A percentile compares a stretch with the other conserved stretches of the same genome.
Conservation (phyloP, 495 filamentous ascomycete species). For the Aspergillus nidulans region DNA sequence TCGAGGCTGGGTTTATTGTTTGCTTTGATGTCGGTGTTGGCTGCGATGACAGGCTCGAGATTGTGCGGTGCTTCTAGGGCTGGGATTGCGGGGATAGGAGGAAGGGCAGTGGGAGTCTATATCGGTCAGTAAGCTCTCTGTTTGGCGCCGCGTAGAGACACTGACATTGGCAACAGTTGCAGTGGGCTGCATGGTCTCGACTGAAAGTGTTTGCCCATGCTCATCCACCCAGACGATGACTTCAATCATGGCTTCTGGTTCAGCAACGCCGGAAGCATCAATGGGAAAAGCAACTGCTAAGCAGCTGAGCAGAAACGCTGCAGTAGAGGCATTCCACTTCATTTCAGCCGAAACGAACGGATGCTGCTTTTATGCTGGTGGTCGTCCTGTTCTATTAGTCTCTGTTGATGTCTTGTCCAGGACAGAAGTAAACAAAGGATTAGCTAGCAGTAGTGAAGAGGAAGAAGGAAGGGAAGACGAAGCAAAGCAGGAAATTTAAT, state of each 20-base stretch:
- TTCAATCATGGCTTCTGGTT: conserved; percentile 26
- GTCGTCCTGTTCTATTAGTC: neutral
- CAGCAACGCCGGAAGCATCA: conserved; percentile 4
- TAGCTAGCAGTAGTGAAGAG: neutral
- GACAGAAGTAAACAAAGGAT: neutral
- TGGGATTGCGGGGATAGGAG: conserved; percentile 3
- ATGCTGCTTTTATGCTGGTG: neutral
- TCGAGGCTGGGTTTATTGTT: neutral
- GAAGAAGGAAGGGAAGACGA: neutral
- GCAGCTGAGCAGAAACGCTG: conserved; percentile 12
- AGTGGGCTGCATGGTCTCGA: conserved; percentile 16
- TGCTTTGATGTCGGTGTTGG: conserved; percentile 1
- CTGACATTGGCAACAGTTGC: conserved; percentile 1
- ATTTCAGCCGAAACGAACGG: conserved; percentile 5
- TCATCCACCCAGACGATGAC: conserved; percentile 65
- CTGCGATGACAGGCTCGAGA: conserved; percentile 14
- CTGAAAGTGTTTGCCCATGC: conserved; percentile 48
- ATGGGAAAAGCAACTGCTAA: conserved; percentile 7
- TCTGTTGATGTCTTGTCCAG: neutral
- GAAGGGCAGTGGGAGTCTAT: conserved; percentile 5
- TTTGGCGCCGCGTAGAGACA: neutral
- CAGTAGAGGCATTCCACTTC: conserved; percentile 7
- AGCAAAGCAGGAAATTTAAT: neutral
- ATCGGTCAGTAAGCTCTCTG: neutral
- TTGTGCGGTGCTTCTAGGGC: conserved; percentile 1